phyloP scores from a whole-genome alignment of 1,139 yeast species.

The Hemisphaericaspora lyxosophila region DNA sequence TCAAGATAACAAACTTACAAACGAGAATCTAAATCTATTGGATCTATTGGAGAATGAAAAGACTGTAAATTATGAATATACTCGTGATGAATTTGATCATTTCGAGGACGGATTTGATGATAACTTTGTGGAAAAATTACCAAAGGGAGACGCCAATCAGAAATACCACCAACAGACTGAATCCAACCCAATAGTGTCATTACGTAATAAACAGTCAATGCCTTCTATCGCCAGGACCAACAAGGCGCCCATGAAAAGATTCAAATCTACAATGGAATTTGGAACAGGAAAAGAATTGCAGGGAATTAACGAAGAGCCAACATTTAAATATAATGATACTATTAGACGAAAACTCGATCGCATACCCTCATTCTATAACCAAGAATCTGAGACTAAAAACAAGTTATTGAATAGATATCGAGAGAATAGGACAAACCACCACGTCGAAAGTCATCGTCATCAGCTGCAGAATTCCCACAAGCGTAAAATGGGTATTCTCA shows the following conservation, averaged over 20 bases:
- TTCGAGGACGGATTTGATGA: conserved; percentile 38
- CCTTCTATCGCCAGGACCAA: conserved; percentile 14
- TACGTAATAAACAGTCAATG: conserved; percentile 15
- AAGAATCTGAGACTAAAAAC: conserved; percentile 19
- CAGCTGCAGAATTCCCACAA: too few relatives aligned
- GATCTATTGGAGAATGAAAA: conserved; percentile 35
- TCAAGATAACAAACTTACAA: conserved; percentile 16
- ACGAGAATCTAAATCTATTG: conserved; percentile 17
- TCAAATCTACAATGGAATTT: conserved; percentile 34
- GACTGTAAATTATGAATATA: conserved; percentile 39
- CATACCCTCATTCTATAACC: conserved; percentile 43
- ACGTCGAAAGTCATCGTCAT: conserved; percentile 14
- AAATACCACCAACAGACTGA: conserved; percentile 1
- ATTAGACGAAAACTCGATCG: conserved; percentile 41
- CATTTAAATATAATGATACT: conserved; percentile 33
- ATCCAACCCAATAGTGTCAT: conserved; percentile 6
- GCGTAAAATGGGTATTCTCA: conserved; percentile 32
- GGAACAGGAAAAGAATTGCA: conserved; percentile 6
- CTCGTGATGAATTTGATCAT: conserved; percentile 39
- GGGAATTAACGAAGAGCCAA: conserved; percentile 17
- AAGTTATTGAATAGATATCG: conserved; percentile 30
- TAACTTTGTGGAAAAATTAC: conserved; percentile 14
- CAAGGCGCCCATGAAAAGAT: conserved; percentile 22
- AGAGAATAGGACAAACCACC: conserved; percentile 16
- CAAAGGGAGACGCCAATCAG: neutral